Conservation (phyloP, 345 rosid species). For the Eucalyptus sp. region DNA sequence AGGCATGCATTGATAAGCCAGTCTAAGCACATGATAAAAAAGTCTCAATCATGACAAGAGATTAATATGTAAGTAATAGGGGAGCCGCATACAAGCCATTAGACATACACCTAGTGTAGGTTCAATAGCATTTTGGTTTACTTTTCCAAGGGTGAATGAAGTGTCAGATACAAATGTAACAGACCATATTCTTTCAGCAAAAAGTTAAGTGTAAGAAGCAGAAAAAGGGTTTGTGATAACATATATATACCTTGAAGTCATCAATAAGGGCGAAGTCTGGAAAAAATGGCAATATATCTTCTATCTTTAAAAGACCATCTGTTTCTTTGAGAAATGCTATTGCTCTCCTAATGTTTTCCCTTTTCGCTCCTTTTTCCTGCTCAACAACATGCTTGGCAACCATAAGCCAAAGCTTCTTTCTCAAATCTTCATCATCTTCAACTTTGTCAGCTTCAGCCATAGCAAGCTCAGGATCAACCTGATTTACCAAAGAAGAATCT, state of each 20-base stretch:
- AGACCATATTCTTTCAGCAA: background rate
- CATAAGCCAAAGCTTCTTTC: conserved; percentile 99
- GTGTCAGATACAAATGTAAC: background rate
- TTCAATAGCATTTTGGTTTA: background rate
- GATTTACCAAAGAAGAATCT: background rate
- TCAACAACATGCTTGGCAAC: conserved; percentile 92
- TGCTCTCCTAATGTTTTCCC: conserved; percentile 95
- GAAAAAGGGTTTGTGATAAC: background rate
- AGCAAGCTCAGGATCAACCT: conserved; percentile 98
- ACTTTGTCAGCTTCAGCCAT: conserved; percentile 99
- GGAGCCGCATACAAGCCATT: background rate
- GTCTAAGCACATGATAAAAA: background rate
- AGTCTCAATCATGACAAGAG: background rate
- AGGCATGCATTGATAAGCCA: background rate
- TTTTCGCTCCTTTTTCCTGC: conserved; percentile 93
- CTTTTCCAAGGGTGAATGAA: background rate
- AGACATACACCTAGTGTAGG: background rate
- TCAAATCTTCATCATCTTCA: conserved; percentile 97
- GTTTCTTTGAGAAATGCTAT: conserved; percentile 98
- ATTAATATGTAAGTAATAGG: background rate
- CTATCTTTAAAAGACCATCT: conserved; percentile 92
- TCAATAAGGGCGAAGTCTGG: conserved; percentile 99
- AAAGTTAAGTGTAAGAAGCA: background rate
- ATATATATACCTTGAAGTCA: conserved; percentile 74
- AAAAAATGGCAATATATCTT: conserved; percentile 96